These are phyloP conservation scores for Populus tremula DNA, from an alignment of 345 rosid species.

Conservation along the genomic window DNA sequence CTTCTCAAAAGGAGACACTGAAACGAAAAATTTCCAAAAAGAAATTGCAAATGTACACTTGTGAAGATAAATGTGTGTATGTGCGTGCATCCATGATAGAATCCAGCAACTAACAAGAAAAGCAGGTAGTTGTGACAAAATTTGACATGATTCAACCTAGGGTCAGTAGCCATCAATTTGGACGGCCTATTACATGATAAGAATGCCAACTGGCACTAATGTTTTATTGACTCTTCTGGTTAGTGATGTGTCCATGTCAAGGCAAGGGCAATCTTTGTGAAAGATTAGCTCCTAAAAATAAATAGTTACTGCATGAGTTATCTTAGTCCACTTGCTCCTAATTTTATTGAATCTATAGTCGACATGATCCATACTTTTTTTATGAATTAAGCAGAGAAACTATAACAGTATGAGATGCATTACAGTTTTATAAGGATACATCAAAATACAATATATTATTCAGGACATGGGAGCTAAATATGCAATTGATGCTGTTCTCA, in stretches of 20 bases:
- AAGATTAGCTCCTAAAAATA: neutral
- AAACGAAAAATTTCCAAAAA: neutral
- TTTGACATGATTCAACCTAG: neutral
- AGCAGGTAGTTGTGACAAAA: neutral
- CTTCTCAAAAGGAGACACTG: neutral
- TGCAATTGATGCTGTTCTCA: neutral
- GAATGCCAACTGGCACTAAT: neutral
- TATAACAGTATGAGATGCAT: neutral
- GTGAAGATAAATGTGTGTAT: neutral
- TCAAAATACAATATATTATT: neutral
- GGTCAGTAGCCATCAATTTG: conserved; percentile 2
- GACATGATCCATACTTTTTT: neutral
- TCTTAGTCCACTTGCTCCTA: neutral
- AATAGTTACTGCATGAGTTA: neutral
- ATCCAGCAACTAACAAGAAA: neutral
- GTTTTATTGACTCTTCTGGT: neutral
- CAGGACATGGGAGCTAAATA: neutral
- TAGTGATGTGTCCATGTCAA: neutral
- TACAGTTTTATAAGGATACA: neutral
- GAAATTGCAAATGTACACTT: neutral
- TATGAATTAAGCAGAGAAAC: neutral
- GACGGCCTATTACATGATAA: neutral
- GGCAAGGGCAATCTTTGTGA: neutral
- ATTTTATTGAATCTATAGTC: neutral
- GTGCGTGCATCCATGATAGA: neutral